Evolutionary conservation across 2,329 filamentous ascomycete genomes (phyloP).

Genomic region (Clonostachys chloroleuca): DNA sequence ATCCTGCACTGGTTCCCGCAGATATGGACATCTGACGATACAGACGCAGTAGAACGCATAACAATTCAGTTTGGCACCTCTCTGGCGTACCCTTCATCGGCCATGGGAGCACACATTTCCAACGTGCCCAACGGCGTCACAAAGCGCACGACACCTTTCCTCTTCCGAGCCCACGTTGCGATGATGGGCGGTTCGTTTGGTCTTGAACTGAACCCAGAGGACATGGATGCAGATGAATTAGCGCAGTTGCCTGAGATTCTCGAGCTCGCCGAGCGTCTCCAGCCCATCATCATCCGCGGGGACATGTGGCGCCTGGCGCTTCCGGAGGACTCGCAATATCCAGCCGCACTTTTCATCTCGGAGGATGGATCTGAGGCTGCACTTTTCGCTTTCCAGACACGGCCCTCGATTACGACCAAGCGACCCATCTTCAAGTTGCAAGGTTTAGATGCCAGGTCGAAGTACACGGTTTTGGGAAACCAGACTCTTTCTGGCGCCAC

Average conservation of each 20-base stretch:
- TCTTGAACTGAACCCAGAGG: constrained; percentile 54
- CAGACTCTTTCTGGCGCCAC: constrained; percentile 51
- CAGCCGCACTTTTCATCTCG: constrained; percentile 55
- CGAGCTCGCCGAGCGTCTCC: constrained; percentile 47
- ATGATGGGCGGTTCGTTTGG: constrained; percentile 68
- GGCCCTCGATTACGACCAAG: constrained; percentile 42
- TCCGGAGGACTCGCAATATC: constrained; percentile 57
- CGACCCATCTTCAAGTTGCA: constrained; percentile 48
- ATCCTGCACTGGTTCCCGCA: constrained; percentile 62
- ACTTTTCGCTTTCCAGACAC: constrained; percentile 58
- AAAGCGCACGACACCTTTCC: constrained; percentile 47
- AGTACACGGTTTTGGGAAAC: constrained; percentile 48
- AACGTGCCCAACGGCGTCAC: constrained; percentile 56
- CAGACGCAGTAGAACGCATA: constrained; percentile 56
- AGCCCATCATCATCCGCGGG: constrained; percentile 53
- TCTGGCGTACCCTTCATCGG: constrained; percentile 54
- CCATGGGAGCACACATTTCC: constrained; percentile 64
- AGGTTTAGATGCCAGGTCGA: constrained; percentile 49
- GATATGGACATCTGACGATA: constrained; percentile 63
- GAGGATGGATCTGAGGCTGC: constrained; percentile 43
- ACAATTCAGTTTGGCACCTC: constrained; percentile 61
- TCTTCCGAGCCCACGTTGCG: constrained; percentile 60
- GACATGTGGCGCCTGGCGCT: constrained; percentile 55
- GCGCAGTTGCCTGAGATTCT: constrained; percentile 49
- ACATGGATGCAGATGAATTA: constrained; percentile 44